Evolutionary conservation across 257 asterid species (phyloP).

Genomic region (Linaria vulgaris): DNA sequence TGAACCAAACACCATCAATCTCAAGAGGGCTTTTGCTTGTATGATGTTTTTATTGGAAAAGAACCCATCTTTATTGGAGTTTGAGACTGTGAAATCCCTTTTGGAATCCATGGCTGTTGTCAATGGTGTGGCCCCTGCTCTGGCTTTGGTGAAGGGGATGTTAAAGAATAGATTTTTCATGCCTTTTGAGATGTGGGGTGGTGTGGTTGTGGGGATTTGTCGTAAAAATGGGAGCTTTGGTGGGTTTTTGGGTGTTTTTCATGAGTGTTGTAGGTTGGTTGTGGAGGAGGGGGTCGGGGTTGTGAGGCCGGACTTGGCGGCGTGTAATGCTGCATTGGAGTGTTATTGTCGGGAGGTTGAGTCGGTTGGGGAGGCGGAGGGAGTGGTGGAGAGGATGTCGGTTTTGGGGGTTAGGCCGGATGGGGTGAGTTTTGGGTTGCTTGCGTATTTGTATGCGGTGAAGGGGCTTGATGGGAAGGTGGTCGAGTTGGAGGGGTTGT

Average conservation of each 20-base stretch:
- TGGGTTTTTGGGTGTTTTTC: slow-evolving; percentile 57
- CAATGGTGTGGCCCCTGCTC: slow-evolving; percentile 71
- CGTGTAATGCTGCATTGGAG: slow-evolving; percentile 86
- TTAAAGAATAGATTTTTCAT: slow-evolving; percentile 76
- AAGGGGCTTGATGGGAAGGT: slow-evolving; percentile 69
- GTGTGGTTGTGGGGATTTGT: slow-evolving; percentile 59
- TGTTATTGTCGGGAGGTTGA: slow-evolving; percentile 69
- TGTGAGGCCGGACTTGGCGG: slow-evolving; percentile 74
- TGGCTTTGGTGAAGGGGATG: slow-evolving; percentile 81
- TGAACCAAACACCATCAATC: slow-evolving; percentile 68
- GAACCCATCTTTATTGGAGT: slow-evolving; percentile 61
- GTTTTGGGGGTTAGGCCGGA: slow-evolving; percentile 78
- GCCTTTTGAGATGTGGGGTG: slow-evolving; percentile 80
- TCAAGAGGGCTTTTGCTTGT: slow-evolving; percentile 84
- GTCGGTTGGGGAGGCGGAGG: slow-evolving; percentile 69
- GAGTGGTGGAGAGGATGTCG: slow-evolving; percentile 73
- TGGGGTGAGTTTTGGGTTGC: slow-evolving; percentile 61
- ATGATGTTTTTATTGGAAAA: slow-evolving; percentile 68
- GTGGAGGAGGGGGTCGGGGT: slow-evolving; percentile 64
- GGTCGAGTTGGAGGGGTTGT: slow-evolving; percentile 57
- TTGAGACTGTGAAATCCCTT: slow-evolving; percentile 51
- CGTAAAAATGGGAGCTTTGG: slow-evolving; percentile 66
- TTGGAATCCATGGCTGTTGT: slow-evolving; percentile 68
- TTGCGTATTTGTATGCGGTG: slow-evolving; percentile 76
- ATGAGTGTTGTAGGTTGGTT: slow-evolving; percentile 71